Conservation (phyloP, 176 grass and related monocot species). For the Carex scoparia region DNA sequence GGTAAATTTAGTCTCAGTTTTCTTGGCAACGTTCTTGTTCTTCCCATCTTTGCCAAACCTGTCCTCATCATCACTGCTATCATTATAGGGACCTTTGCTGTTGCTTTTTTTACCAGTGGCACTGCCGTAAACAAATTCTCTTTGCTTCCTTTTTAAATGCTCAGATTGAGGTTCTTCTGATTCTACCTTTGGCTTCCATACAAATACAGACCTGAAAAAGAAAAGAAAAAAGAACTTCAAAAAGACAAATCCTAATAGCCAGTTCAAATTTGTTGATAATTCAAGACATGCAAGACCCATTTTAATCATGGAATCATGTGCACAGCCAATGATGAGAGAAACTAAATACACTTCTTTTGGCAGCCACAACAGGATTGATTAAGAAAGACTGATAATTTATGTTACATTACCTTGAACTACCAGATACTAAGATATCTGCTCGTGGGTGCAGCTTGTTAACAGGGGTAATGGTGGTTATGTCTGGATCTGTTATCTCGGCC, state of each 20-base stretch:
- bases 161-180: conserved; percentile 29
- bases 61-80: conserved; percentile 50
- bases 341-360: not conserved
- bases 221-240: not conserved
- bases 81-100: conserved; percentile 35
- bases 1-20: conserved; percentile 33
- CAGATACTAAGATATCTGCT: conserved; percentile 71
- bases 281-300: not conserved
- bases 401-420: conserved; percentile 64
- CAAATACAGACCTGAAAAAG: conserved; percentile 64
- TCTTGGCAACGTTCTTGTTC: conserved; percentile 47
- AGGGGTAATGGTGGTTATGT: conserved; percentile 86
- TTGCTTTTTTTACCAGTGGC: conserved; percentile 42
- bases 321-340: not conserved
- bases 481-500: conserved; percentile 75
- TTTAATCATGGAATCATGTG: not conserved
- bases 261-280: not conserved
- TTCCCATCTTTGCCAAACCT: conserved; percentile 41
- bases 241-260: not conserved
- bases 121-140: conserved; percentile 60
- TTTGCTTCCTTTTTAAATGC: conserved; percentile 42
- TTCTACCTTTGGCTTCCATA: conserved; percentile 70
- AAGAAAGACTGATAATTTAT: not conserved
- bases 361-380: not conserved
- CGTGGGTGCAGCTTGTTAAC: conserved; percentile 85